phyloP scores from a whole-genome alignment of 257 asterid species.

The Haberlea rhodopensis region DNA sequence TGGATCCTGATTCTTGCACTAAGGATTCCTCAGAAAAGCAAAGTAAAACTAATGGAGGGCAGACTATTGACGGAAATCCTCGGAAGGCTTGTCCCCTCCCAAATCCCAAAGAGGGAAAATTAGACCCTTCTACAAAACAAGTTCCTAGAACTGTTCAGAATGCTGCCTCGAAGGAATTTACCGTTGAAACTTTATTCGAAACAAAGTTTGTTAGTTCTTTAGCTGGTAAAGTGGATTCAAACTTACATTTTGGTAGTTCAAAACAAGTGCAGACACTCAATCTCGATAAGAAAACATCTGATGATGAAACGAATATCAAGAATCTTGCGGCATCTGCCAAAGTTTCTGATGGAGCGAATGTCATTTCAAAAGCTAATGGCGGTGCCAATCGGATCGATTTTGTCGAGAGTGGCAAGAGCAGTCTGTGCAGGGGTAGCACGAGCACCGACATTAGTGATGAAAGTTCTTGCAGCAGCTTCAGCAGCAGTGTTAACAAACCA shows the following conservation, averaged over 20 bases:
- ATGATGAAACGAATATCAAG: slow-evolving; percentile 30
- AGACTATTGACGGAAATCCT: slow-evolving; percentile 29
- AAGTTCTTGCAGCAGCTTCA: slow-evolving; percentile 72
- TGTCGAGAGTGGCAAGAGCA: slow-evolving; percentile 80
- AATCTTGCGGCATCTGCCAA: slow-evolving; percentile 44
- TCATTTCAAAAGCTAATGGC: too few species aligned
- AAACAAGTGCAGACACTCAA: slow-evolving; percentile 26
- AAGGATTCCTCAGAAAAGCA: slow-evolving; percentile 43
- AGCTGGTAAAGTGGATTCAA: slow-evolving; percentile 46
- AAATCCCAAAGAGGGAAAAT: slow-evolving; percentile 32
- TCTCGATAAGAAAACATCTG: slow-evolving; percentile 39
- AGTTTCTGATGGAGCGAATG: slow-evolving; percentile 51
- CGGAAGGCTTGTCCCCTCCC: slow-evolving; percentile 25
- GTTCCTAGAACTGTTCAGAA: slow-evolving; percentile 27
- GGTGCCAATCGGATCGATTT: slow-evolving; percentile 51
- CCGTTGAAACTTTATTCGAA: slow-evolving; percentile 28
- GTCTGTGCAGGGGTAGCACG: slow-evolving; percentile 81
- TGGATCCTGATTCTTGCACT: slow-evolving; percentile 49
- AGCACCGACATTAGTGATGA: slow-evolving; percentile 76
- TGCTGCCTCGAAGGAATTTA: slow-evolving; percentile 32
- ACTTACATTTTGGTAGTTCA: slow-evolving; percentile 44
- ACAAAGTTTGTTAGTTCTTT: slow-evolving; percentile 32
- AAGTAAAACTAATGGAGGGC: slow-evolving; percentile 38
- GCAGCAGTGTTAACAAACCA: slow-evolving; percentile 70
- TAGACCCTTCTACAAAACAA: slow-evolving; percentile 32